Percentiles rank a stretch among this genome's conserved stretches.
Evolutionary conservation across 2,329 filamentous ascomycete genomes (phyloP).

Genomic region (Aspergillus spinulosporus): DNA sequence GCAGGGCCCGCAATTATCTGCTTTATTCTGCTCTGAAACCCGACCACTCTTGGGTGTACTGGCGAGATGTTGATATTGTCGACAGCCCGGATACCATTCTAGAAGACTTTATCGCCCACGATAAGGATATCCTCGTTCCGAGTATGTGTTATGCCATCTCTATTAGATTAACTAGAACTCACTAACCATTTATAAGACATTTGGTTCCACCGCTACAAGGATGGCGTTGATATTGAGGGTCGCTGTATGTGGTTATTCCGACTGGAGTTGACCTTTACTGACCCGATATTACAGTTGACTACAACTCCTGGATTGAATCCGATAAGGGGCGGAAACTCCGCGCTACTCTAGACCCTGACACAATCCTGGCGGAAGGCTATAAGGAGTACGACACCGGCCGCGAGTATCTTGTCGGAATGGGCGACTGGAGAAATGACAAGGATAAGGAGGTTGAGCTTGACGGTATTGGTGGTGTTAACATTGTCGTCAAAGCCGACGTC

Average conservation of each 20-base stretch:
- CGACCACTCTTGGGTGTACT: conserved; percentile 98
- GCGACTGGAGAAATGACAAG: conserved; percentile 88
- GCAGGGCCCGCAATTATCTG: conserved; percentile 86
- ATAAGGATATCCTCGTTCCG: conserved; percentile 88
- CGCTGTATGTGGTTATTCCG: conserved; percentile 66
- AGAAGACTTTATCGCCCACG: conserved; percentile 92
- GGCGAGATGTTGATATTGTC: conserved; percentile 94
- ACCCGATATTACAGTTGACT: conserved; percentile 68
- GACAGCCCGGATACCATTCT: conserved; percentile 85
- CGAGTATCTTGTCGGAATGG: conserved; percentile 85
- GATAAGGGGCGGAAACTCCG: conserved; percentile 76
- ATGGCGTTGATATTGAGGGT: conserved; percentile 85
- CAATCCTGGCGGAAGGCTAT: conserved; percentile 91
- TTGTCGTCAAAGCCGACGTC: conserved; percentile 95
- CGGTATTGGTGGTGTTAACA: conserved; percentile 95
- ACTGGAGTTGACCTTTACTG: conserved; percentile 1
- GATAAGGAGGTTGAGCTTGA: conserved; percentile 91
- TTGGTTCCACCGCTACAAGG: conserved; percentile 56
- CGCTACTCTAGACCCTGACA: conserved; percentile 71
- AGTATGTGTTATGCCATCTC: conserved; percentile 61
- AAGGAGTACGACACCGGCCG: conserved; percentile 89
- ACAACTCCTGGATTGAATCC: conserved; percentile 98
- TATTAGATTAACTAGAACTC: no score
- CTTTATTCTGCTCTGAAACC: conserved; percentile 80
- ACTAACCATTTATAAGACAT: conserved; percentile 63